A percentile compares a stretch with the other conserved stretches of the same genome.
Conservation (phyloP, 331 rosid species). For the Prunus yedoensis region DNA sequence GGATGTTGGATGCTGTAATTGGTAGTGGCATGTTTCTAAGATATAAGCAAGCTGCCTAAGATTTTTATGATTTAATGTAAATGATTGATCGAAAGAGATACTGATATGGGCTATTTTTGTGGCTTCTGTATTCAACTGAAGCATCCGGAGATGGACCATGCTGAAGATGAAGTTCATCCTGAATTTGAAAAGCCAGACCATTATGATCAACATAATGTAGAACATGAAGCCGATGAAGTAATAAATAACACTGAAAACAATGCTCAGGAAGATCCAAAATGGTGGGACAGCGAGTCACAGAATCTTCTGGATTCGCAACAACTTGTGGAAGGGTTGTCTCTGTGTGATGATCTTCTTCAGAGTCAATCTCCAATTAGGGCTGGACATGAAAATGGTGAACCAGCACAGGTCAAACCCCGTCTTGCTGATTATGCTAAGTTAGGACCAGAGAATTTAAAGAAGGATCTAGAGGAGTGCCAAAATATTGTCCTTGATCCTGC, state of each 20-base stretch:
- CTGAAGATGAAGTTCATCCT: constrained; percentile 36
- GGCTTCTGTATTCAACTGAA: constrained; percentile 24
- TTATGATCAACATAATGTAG: constrained; percentile 28
- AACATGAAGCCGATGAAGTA: constrained; percentile 35
- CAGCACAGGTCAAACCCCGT: constrained; percentile 33
- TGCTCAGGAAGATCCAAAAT: constrained; percentile 56
- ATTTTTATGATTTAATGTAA: background rate
- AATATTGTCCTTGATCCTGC: constrained; percentile 54
- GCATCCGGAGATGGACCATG: constrained; percentile 14
- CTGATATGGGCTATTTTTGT: constrained; percentile 14
- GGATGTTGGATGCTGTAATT: background rate
- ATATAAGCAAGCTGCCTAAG: background rate
- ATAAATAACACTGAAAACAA: constrained; percentile 36
- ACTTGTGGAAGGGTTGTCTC: constrained; percentile 63
- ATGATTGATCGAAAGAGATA: background rate
- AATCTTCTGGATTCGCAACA: constrained; percentile 72
- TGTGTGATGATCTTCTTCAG: constrained; percentile 72
- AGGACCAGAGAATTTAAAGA: constrained; percentile 76
- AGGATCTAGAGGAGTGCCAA: constrained; percentile 80
- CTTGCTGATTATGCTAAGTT: constrained; percentile 63
- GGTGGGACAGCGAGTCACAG: constrained; percentile 95
- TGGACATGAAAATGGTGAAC: constrained; percentile 32
- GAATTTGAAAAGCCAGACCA: constrained; percentile 34
- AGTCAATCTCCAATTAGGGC: constrained; percentile 76
- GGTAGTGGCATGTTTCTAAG: background rate